Evolutionary conservation across 208 protist species (phyloP), one percentile per base, ranked within the genome.

Genomic region (Trypanosoma cruzi): DNA sequence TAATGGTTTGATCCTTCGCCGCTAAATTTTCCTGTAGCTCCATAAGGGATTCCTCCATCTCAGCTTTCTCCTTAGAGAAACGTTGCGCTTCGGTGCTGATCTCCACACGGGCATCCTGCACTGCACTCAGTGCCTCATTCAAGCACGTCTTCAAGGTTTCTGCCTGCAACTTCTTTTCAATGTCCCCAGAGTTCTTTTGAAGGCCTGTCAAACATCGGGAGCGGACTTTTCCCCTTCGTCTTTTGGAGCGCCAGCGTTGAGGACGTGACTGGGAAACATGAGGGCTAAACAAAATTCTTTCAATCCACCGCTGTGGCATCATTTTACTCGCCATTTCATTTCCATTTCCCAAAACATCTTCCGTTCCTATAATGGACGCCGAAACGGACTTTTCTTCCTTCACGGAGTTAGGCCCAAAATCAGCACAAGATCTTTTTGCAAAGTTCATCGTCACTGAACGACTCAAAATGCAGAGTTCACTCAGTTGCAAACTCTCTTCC

Each of bases 401-500:
- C 37, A 36, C n/a, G 37, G 24, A 2, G 26, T 26, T 20, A 34
- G 24, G 11, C 52, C 28, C n/a, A 22, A 26, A 36, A 44, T 22
- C 2, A 26, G 16, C 29, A 52, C 16, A 24, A 24, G 22, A n/a
- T 31, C 3, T n/a, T 18, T 50, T 37, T 18, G 24, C 48, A 26
- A 58, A 48, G 28, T 26, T 24, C 18, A 68, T 28, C 29, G 20
- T 20, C 29, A 28, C 34, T 29, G 22, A 34, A 22, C 11, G 36
- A 68, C 26, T 24, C 20, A 36, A 18, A 29, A 49, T 28, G 32
- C 26, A 68, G 5, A 68, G 31, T 49, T 68, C 63, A 49, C 31
- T 49, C 46, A 59, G 24, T 24, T 58, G 29, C 1, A 40, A 18
- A 68, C n/a, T 44, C 37, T 68, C 63, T 36, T 58, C 52, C 22